Conservation (phyloP, 2,329 filamentous ascomycete genomes). For the Colletotrichum eremochloae region DNA sequence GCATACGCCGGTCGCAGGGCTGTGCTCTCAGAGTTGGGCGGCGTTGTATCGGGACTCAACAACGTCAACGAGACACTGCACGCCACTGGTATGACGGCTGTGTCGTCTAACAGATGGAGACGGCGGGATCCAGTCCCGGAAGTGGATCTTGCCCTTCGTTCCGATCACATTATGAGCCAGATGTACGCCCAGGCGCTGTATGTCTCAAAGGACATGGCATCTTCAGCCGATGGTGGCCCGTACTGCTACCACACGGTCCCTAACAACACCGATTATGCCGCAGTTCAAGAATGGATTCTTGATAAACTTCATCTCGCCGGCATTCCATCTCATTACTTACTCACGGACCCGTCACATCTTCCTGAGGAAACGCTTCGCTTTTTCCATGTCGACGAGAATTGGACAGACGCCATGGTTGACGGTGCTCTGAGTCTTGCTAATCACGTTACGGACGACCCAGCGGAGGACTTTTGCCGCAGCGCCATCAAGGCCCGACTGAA, state of each 20-base stretch:
- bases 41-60: too few species aligned
- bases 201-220: background rate
- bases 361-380: slow-evolving; percentile 52
- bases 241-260: slow-evolving; percentile 47
- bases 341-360: slow-evolving; percentile 51
- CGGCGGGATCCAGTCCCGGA: too few species aligned
- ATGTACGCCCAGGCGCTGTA: background rate
- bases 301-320: slow-evolving; percentile 54
- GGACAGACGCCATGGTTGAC: slow-evolving; percentile 55
- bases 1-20: too few species aligned
- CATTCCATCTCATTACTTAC: slow-evolving; percentile 57
- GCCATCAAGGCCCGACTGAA: background rate
- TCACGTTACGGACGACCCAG: slow-evolving; percentile 40
- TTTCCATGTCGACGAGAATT: slow-evolving; percentile 55
- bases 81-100: too few species aligned
- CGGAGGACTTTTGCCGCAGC: background rate
- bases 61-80: too few species aligned
- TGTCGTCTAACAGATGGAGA: too few species aligned
- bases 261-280: slow-evolving; percentile 53
- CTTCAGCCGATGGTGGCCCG: slow-evolving; percentile 25
- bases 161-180: too few species aligned
- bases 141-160: too few species aligned
- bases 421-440: slow-evolving; percentile 56
- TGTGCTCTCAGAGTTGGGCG: too few species aligned
- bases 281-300: slow-evolving; percentile 53